Evolutionary conservation across 1,284 basidiomycete genomes (phyloP), one percentile per base, ranked within the genome.

Genomic region (Leucoagaricus sp.): DNA sequence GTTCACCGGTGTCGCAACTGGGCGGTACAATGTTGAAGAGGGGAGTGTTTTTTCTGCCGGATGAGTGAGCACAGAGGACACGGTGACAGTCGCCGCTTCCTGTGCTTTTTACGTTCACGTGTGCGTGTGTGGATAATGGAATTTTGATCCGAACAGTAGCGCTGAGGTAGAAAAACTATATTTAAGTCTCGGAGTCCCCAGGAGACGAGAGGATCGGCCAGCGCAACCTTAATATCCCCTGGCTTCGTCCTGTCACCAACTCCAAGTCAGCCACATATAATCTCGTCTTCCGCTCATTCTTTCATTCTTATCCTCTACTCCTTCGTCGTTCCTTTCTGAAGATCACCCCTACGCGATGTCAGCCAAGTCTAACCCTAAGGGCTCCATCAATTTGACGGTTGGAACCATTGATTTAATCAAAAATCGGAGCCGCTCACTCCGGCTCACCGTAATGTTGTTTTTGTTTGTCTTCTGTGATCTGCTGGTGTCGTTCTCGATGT

Each of bases 321-420:
- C 40, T 15, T 38, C 12, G n/a, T 23, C 40, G 19, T 7, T 41
- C 40, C 19, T 21, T 41, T 38, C 31, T 33, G 36, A n/a, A n/a
- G n/a, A n/a, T n/a, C n/a, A 40, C n/a, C 10, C 7, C 28, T 33
- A 33, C 46, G 46, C 47, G 52, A n/a, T 44, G 9, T 41, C 29
- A 10, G n/a, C 3, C 7, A 49, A 55, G 29, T 44, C 49, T 12
- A 54, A 62, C 31, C 50, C 60, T 44, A 67, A n/a, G n/a, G n/a
- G n/a, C n/a, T n/a, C n/a, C n/a, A n/a, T n/a, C n/a, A n/a, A n/a
- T n/a, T n/a, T n/a, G n/a, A n/a, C n/a, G n/a, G n/a, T n/a, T n/a
- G n/a, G n/a, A n/a, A n/a, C n/a, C n/a, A n/a, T n/a, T n/a, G n/a
- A n/a, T n/a, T n/a, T n/a, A n/a, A n/a, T n/a, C n/a, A n/a, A n/a